Evolutionary conservation across 768 basidiomycete species (phyloP).

Genomic region (Leccinum variicolor): DNA sequence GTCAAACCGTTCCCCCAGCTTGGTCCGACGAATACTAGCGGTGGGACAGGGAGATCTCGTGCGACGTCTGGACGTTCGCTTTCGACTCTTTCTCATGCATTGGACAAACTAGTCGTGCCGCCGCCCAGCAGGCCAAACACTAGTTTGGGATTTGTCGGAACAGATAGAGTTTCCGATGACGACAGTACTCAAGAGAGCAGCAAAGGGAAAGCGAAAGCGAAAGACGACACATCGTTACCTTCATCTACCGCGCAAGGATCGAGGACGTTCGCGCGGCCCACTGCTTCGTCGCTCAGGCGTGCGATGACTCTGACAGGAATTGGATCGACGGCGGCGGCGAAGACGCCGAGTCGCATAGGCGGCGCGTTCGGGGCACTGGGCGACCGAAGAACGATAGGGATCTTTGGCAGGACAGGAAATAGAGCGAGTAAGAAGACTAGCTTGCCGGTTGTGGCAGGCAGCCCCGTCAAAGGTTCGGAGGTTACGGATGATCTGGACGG

Average conservation of each 20-base stretch:
- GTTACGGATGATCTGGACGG: background rate
- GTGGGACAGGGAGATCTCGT: background rate
- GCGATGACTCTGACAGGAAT: conserved; percentile 15
- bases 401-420: conserved; percentile 22
- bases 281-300: conserved; percentile 30
- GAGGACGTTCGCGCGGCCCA: conserved; percentile 26
- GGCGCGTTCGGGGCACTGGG: background rate
- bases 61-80: conserved; percentile 38
- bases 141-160: conserved; percentile 60
- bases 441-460: conserved; percentile 43
- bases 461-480: conserved; percentile 41
- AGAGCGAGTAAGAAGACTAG: conserved; percentile 43
- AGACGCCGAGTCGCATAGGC: conserved; percentile 4
- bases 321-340: conserved; percentile 1
- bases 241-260: background rate
- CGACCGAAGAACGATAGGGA: conserved; percentile 11
- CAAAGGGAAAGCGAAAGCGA: conserved; percentile 21
- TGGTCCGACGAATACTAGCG: background rate
- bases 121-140: conserved; percentile 65
- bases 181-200: background rate
- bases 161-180: conserved; percentile 8
- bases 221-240: conserved; percentile 20
- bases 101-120: conserved; percentile 60
- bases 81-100: conserved; percentile 62
- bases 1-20: conserved; percentile 2